phyloP scores from a whole-genome alignment of 768 basidiomycete genomes.

The Serendipita indica region DNA sequence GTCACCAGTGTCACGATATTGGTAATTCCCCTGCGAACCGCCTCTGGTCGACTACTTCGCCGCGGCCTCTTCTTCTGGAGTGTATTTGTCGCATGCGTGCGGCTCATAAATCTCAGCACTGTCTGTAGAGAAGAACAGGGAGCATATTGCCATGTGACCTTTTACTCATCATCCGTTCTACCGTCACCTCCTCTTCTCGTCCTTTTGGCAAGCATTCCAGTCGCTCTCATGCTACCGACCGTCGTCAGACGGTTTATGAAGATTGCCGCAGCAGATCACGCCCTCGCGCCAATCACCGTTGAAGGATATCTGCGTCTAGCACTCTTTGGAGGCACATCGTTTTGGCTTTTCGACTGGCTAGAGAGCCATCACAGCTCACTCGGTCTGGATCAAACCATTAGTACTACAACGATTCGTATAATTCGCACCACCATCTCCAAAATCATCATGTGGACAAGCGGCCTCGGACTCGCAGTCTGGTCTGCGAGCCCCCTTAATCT shows the following conservation, averaged over 20 bases:
- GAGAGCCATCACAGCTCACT: conserved; percentile 24
- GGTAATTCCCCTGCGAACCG: conserved; percentile 46
- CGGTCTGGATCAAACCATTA: neutral
- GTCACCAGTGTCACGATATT: conserved; percentile 46
- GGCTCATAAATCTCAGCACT: conserved; percentile 69
- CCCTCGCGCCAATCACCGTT: conserved; percentile 50
- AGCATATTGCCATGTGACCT: conserved; percentile 69
- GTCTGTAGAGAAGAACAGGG: conserved; percentile 93
- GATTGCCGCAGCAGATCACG: conserved; percentile 40
- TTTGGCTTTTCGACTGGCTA: conserved; percentile 74
- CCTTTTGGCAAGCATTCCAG: conserved; percentile 41
- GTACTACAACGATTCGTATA: conserved; percentile 30
- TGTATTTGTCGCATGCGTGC: conserved; percentile 49
- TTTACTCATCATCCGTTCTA: conserved; percentile 59
- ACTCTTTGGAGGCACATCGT: conserved; percentile 42
- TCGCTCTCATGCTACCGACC: conserved; percentile 42
- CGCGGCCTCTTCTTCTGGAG: conserved; percentile 62
- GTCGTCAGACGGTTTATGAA: conserved; percentile 40
- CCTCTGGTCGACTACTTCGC: conserved; percentile 56
- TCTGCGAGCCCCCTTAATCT: conserved; percentile 60
- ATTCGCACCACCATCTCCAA: conserved; percentile 50
- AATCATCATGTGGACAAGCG: conserved; percentile 25
- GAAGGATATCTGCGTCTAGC: conserved; percentile 41
- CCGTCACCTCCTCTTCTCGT: conserved; percentile 49
- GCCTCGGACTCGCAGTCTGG: conserved; percentile 54